phyloP scores from a whole-genome alignment of 768 basidiomycete species.

The Fomitopsis serialis region DNA sequence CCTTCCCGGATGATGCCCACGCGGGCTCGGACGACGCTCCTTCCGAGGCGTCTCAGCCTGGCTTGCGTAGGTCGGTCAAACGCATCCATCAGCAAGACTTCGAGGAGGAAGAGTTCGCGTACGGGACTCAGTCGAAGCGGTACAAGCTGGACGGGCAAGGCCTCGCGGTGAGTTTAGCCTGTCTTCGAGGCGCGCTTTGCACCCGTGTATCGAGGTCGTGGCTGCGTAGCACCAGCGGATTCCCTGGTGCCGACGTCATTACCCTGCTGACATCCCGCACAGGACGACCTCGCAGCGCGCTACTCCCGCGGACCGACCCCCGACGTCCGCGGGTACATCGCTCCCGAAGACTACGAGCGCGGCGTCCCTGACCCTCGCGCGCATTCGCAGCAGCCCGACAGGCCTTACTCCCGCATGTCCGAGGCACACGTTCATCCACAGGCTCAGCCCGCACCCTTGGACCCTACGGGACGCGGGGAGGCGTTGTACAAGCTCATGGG shows the following conservation, averaged over 20 bases:
- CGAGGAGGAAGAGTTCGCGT: conserved; percentile 11
- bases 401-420: not conserved
- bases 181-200: no score
- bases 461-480: not conserved
- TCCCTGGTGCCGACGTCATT: no score
- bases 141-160: conserved; percentile 12
- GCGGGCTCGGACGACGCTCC: not conserved
- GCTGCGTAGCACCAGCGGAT: no score
- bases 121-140: conserved; percentile 13
- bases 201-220: no score
- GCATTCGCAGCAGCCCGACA: no score
- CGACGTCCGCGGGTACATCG: not conserved
- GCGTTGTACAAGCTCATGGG: conserved; percentile 37
- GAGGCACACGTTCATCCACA: not conserved
- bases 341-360: not conserved
- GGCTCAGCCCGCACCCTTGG: not conserved
- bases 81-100: conserved; percentile 3
- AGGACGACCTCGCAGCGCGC: conserved; percentile 1
- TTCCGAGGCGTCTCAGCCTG: not conserved
- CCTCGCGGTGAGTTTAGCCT: no score
- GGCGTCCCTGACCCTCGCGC: not conserved
- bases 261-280: no score
- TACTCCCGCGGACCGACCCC: conserved; percentile 3
- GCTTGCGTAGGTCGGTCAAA: conserved; percentile 5
- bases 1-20: not conserved